A percentile compares a stretch with the other conserved stretches of the same genome.
Conservation (phyloP, 768 basidiomycete genomes). For the Russula virescens region DNA sequence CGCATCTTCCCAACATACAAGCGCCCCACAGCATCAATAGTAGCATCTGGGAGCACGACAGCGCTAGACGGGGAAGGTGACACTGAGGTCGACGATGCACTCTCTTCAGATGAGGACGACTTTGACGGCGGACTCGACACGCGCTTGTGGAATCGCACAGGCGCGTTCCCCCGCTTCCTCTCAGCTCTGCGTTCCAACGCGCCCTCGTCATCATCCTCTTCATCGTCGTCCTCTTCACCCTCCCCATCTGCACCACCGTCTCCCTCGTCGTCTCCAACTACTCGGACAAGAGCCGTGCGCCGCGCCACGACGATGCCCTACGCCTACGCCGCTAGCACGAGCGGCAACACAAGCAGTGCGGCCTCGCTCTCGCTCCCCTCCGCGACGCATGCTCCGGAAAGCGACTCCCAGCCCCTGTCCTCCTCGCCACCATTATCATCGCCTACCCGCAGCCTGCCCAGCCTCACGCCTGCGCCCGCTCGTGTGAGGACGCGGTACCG, state of each 20-base stretch:
- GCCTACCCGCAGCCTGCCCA: slow-evolving; percentile 18
- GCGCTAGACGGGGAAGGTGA: neutral
- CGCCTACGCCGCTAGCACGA: neutral
- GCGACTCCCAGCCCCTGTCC: no score
- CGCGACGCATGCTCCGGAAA: neutral
- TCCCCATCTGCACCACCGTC: slow-evolving; percentile 16
- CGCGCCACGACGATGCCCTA: slow-evolving; percentile 14
- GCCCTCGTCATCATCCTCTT: slow-evolving; percentile 18
- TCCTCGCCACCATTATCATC: neutral
- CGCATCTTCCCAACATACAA: slow-evolving; percentile 20
- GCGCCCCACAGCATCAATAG: neutral
- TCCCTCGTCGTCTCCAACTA: slow-evolving; percentile 4
- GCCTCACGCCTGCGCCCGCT: slow-evolving; percentile 26
- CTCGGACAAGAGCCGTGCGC: neutral
- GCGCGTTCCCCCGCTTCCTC: slow-evolving; percentile 30
- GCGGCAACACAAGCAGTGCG: neutral
- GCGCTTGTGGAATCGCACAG: slow-evolving; percentile 28
- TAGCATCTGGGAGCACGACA: neutral
- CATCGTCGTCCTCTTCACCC: neutral
- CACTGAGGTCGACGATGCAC: slow-evolving; percentile 13
- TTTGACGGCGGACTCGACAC: slow-evolving; percentile 25
- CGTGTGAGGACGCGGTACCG: slow-evolving; percentile 28
- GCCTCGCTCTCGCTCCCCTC: slow-evolving; percentile 9
- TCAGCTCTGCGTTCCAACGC: slow-evolving; percentile 21
- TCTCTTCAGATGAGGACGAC: slow-evolving; percentile 19